A percentile compares a stretch with the other conserved stretches of the same genome.
These are phyloP conservation scores for Litchi chinensis DNA, from an alignment of 345 rosid species.

Conservation along the genomic window DNA sequence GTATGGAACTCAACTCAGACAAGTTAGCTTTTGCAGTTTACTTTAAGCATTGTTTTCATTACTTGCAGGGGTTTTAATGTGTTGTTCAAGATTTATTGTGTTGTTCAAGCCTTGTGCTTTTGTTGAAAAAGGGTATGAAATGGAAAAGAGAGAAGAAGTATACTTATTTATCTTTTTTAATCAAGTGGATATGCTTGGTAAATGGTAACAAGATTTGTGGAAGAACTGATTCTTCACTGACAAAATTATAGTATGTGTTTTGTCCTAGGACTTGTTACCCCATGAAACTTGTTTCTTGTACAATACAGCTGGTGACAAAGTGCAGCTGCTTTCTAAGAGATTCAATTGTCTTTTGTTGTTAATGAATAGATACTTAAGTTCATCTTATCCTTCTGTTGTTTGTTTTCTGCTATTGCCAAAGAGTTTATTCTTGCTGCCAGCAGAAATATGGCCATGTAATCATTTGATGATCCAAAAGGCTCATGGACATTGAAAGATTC, in stretches of 20 bases:
- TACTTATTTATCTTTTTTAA: neutral
- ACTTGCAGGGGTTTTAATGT: constrained; percentile 5
- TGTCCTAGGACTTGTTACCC: neutral
- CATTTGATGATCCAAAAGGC: neutral
- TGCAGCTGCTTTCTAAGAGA: neutral
- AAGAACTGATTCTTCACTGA: neutral
- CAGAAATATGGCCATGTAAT: neutral
- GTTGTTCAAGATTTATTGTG: neutral
- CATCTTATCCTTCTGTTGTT: neutral
- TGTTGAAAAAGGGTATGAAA: neutral
- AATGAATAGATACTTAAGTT: neutral
- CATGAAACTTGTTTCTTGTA: neutral
- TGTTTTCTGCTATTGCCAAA: no score
- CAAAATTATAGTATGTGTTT: neutral
- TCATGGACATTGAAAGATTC: neutral
- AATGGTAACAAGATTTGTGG: neutral
- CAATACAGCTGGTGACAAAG: neutral
- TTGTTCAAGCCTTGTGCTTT: neutral
- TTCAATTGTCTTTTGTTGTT: neutral
- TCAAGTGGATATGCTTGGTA: neutral
- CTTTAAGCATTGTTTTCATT: neutral
- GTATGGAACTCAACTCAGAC: neutral
- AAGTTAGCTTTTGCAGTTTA: constrained; percentile 2
- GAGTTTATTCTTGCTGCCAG: neutral
- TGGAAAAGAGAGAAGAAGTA: neutral